Conservation (phyloP, 2,329 filamentous ascomycete species). For the Polychaeton citri region DNA sequence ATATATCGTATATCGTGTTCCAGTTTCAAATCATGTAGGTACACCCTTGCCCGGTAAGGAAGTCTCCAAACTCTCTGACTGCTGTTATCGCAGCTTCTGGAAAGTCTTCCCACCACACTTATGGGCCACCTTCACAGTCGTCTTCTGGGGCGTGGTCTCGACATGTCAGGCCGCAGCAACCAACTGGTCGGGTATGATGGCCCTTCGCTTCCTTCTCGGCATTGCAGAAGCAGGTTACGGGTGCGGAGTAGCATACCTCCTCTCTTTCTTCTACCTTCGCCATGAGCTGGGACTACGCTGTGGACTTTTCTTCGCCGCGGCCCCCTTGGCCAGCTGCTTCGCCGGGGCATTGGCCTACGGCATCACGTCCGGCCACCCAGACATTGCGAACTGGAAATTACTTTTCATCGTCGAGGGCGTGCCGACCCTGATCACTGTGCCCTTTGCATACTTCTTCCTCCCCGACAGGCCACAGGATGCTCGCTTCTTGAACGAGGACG, state of each 20-base stretch:
- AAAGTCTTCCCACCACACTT: constrained; percentile 20
- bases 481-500: constrained; percentile 40
- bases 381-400: constrained; percentile 49
- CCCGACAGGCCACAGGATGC: constrained; percentile 39
- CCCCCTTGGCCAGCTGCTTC: constrained; percentile 66
- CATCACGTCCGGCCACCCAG: constrained; percentile 46
- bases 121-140: constrained; percentile 30
- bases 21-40: constrained; percentile 51
- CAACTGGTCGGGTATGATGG: constrained; percentile 36
- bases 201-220: constrained; percentile 36
- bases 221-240: constrained; percentile 21
- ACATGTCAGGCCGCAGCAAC: constrained; percentile 32
- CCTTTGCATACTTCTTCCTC: constrained; percentile 41
- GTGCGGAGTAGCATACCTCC: constrained; percentile 45
- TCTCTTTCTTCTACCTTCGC: constrained; percentile 50
- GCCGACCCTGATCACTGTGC: constrained; percentile 42
- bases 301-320: constrained; percentile 39
- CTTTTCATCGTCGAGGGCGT: constrained; percentile 51
- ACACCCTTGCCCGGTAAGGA: too few relatives aligned
- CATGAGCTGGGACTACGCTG: constrained; percentile 43
- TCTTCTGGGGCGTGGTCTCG: constrained; percentile 34
- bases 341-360: constrained; percentile 53
- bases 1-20: constrained; percentile 47
- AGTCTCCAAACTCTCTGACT: constrained; percentile 23
- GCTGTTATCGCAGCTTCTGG: too few relatives aligned